A percentile compares a stretch with the other conserved stretches of the same genome.
phyloP scores from a whole-genome alignment of 371 early-diverging fungal species.

The Syncephalastrum contaminatum region DNA sequence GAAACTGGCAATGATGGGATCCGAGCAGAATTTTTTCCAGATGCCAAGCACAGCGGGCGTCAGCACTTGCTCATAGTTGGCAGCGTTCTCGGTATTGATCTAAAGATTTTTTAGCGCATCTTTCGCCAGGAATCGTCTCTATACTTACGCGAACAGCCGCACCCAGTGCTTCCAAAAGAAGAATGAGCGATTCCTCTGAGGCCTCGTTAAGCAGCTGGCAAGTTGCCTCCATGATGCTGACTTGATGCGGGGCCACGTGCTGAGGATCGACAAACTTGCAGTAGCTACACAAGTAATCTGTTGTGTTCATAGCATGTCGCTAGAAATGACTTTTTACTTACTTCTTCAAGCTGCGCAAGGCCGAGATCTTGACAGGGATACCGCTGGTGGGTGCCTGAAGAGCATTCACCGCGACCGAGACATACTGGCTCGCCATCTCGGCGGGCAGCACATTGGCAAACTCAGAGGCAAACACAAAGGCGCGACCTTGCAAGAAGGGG shows the following conservation, averaged over 20 bases:
- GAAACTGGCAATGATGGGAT: slow-evolving; percentile 66
- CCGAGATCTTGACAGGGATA: slow-evolving; percentile 74
- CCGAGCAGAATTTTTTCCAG: slow-evolving; percentile 73
- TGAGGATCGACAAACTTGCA: slow-evolving; percentile 62
- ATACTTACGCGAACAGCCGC: slow-evolving; percentile 62
- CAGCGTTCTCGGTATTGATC: slow-evolving; percentile 70
- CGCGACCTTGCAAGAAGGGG: slow-evolving; percentile 88
- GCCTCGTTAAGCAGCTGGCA: slow-evolving; percentile 63
- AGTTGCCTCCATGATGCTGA: slow-evolving; percentile 68
- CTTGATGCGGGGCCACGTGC: slow-evolving; percentile 62
- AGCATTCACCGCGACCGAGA: slow-evolving; percentile 71
- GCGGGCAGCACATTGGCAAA: slow-evolving; percentile 75
- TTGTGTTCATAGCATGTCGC: neutral
- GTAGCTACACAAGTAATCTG: slow-evolving; percentile 36
- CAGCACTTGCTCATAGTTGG: slow-evolving; percentile 69
- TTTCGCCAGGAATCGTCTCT: neutral
- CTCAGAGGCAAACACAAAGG: slow-evolving; percentile 83
- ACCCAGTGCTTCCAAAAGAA: slow-evolving; percentile 79
- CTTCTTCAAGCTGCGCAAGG: slow-evolving; percentile 76
- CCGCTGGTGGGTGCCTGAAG: slow-evolving; percentile 60
- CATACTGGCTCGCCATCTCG: slow-evolving; percentile 65
- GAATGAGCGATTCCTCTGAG: slow-evolving; percentile 75
- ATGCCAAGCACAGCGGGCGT: slow-evolving; percentile 75
- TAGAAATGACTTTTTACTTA: slow-evolving; percentile 14
- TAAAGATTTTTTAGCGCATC: slow-evolving; percentile 3